phyloP scores from a whole-genome alignment of 179 eudicot species.

The Carnegiea gigantea region DNA sequence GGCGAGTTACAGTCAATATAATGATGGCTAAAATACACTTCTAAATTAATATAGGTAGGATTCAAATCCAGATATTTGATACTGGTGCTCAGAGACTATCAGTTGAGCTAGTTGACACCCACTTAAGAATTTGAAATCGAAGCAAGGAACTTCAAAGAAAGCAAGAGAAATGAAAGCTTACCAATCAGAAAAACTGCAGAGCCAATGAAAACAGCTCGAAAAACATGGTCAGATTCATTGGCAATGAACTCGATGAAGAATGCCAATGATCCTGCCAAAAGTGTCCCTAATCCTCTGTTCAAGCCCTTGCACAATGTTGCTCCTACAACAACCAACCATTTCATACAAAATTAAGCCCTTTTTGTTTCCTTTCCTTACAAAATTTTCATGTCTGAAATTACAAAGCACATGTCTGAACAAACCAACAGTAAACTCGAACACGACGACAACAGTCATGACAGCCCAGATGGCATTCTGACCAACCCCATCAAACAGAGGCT shows the following conservation, averaged over 20 bases:
- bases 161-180: slow-evolving; percentile 19
- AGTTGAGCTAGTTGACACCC: not conserved
- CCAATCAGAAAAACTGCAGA: slow-evolving; percentile 69
- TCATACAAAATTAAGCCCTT: not conserved
- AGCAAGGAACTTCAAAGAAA: not conserved
- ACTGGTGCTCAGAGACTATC: not conserved
- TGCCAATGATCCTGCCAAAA: slow-evolving; percentile 77
- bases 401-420: not conserved
- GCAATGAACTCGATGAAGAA: slow-evolving; percentile 67
- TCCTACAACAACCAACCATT: slow-evolving; percentile 39
- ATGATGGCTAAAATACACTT: not conserved
- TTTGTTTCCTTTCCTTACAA: not conserved
- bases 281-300: slow-evolving; percentile 86
- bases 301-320: slow-evolving; percentile 93
- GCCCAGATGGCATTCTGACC: slow-evolving; percentile 92
- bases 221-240: slow-evolving; percentile 38
- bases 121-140: not conserved
- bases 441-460: slow-evolving; percentile 94
- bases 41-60: not conserved
- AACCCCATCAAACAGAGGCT: slow-evolving; percentile 65
- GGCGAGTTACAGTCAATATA: not conserved
- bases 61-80: not conserved
- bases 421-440: slow-evolving; percentile 96
- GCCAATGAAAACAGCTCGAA: slow-evolving; percentile 66
- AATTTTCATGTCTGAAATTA: not conserved